Evolutionary conservation across 2,329 filamentous ascomycete genomes (phyloP), one percentile per base, ranked within the genome.

Genomic region (Diaporthe longicolla): DNA sequence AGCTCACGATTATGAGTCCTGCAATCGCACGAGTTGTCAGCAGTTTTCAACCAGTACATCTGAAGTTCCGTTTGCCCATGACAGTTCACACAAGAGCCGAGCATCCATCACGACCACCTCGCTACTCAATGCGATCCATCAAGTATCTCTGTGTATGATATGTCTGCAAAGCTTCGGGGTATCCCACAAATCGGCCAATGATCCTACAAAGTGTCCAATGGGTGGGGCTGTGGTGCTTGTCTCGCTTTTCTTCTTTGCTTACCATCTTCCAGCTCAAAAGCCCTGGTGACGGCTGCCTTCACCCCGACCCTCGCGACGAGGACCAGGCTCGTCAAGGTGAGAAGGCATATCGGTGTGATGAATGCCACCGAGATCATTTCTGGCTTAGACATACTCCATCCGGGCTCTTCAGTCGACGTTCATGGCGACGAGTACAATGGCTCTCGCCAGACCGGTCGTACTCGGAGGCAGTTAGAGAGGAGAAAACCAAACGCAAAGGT

Each of bases 201-300:
- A 48, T 26, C 32, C 45, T 45, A 35, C 37, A 35, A 26, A 17
- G 45, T 54, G 45, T 48, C 32, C n/a, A 15, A 24, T 3, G 15
- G 63, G 63, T 40, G 32, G 63, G 63, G 32, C 21, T 40, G 32
- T 40, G 32, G 32, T 54, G 45, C 32, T 21, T 37, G 32, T 68
- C 13, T 68, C 40, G 29, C 52, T 13, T 19, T 35, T 10, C 5
- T 10, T 21, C 13, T 24, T 52, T 37, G n/a, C 69, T 71, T 63
- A 71, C 69, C 69, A 8, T 71, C 69, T 35, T 71, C 54, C 55
- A 59, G n/a, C 29, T 63, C 69, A 52, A 71, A 40, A 11, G 69
- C 43, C 26, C 54, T 61, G 29, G 55, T 71, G 29, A 71, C 69
- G 24, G 54, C 69, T 19, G 58, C 37, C 55, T 71, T 71, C 13